phyloP scores from a whole-genome alignment of 2,329 filamentous ascomycete species.

The Monosporascus sp. region DNA sequence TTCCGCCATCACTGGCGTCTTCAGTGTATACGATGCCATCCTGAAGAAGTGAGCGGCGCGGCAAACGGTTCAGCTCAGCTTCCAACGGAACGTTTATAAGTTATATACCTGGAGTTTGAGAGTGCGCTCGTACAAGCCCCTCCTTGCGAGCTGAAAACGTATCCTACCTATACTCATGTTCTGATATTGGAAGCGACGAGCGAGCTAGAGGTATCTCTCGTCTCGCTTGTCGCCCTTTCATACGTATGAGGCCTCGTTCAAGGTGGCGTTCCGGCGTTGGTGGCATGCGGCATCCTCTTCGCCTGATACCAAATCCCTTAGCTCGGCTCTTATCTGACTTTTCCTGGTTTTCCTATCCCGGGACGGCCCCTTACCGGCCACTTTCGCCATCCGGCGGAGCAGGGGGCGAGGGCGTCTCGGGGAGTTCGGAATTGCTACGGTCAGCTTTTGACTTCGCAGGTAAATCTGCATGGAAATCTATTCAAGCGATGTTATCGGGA shows the following conservation, averaged over 20 bases:
- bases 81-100: too few species aligned
- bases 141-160: background rate
- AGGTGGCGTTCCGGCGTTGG: background rate
- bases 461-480: too few species aligned
- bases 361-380: too few species aligned
- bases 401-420: too few species aligned
- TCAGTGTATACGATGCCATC: constrained; percentile 73
- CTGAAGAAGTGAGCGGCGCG: constrained; percentile 53
- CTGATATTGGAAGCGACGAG: background rate
- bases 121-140: background rate
- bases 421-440: too few species aligned
- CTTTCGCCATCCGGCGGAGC: too few species aligned
- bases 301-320: background rate
- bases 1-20: constrained; percentile 60
- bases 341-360: too few species aligned
- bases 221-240: background rate
- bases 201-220: background rate
- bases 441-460: too few species aligned
- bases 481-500: too few species aligned
- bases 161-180: background rate
- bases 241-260: background rate
- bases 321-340: too few species aligned
- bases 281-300: background rate
- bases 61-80: background rate
- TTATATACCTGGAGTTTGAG: background rate